Conservation (phyloP, 2,329 filamentous ascomycete species). For the Cadophora luteo-olivacea region DNA sequence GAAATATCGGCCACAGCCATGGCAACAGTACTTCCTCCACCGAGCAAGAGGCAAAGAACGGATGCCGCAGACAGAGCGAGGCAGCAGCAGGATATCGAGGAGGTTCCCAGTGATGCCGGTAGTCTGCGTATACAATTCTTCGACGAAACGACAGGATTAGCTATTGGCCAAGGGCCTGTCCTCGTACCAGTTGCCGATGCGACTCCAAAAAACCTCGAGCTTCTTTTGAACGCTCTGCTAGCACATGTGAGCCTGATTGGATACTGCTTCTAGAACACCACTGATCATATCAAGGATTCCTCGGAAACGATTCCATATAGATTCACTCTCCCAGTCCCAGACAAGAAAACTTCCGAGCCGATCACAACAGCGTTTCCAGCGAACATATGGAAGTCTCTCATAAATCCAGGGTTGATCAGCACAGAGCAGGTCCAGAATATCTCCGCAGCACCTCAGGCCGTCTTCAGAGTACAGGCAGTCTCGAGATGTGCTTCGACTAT, state of each 20-base stretch:
- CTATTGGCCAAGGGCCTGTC: conserved; percentile 64
- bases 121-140: conserved; percentile 87
- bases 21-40: conserved; percentile 83
- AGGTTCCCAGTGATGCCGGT: conserved; percentile 72
- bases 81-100: conserved; percentile 76
- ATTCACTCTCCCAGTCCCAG: conserved; percentile 60
- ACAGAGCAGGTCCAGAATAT: conserved; percentile 52
- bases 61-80: conserved; percentile 74
- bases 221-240: conserved; percentile 84
- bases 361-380: conserved; percentile 49
- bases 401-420: conserved; percentile 45
- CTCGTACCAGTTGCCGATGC: conserved; percentile 84
- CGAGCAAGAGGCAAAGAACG: conserved; percentile 85
- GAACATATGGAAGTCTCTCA: conserved; percentile 55
- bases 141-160: conserved; percentile 79
- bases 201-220: conserved; percentile 86
- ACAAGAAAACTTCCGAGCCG: conserved; percentile 46
- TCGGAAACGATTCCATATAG: conserved; percentile 70
- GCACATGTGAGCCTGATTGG: conserved; percentile 63
- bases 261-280: not conserved
- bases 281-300: conserved; percentile 53
- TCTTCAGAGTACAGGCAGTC: conserved; percentile 92
- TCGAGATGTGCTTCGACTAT: conserved; percentile 89
- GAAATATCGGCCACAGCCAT: conserved; percentile 52
- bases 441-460: conserved; percentile 79